Evolutionary conservation across 2,329 filamentous ascomycete species (phyloP), one percentile per base, ranked within the genome.

Genomic region (Ceratocystis harringtonii): DNA sequence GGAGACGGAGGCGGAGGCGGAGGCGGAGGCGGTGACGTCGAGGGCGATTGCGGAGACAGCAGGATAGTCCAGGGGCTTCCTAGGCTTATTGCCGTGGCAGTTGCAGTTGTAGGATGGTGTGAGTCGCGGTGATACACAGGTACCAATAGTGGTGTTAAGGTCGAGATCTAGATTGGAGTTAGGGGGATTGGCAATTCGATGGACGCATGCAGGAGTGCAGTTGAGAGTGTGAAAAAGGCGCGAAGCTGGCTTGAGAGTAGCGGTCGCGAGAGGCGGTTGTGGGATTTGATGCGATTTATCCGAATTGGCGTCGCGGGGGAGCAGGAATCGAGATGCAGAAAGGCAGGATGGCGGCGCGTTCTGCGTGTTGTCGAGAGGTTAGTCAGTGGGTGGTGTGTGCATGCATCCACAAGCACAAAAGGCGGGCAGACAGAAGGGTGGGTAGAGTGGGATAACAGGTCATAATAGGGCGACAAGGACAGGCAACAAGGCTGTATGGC

Each of bases 21-120:
- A 10, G 32, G n/a, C 43, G 36, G 62, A 62, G 68, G 71, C 72
- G 71, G 71, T 72, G 71, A 69, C 70, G 71, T n/a, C n/a, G 41
- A 30, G 41, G 22, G 43, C 19, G 61, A n/a, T 25, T 3, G 10
- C 36, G 0, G 3, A 41, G 22, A 19, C 6, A 15, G 19, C 43
- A 22, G 32, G 8, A 62, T 50, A 28, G 15, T 58, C 15, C 17
- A 58, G 55, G 55, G 55, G 55, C 17, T 30, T 58, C 7, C 30
- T 36, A n/a, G 22, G 15, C 5, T 2, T 58, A 12, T 36, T 28
- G 28, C 5, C 5, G 55, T 19, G 17, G 28, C 28, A 36, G 55
- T 19, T n/a, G 28, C 55, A 19, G 55, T 2, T 28, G 55, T 25
- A 58, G 8, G 52, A 32, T 22, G 30, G 10, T 3, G 48, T 25